Conservation (phyloP, 2,329 filamentous ascomycete species). For the Paecilomyces fulvus region DNA sequence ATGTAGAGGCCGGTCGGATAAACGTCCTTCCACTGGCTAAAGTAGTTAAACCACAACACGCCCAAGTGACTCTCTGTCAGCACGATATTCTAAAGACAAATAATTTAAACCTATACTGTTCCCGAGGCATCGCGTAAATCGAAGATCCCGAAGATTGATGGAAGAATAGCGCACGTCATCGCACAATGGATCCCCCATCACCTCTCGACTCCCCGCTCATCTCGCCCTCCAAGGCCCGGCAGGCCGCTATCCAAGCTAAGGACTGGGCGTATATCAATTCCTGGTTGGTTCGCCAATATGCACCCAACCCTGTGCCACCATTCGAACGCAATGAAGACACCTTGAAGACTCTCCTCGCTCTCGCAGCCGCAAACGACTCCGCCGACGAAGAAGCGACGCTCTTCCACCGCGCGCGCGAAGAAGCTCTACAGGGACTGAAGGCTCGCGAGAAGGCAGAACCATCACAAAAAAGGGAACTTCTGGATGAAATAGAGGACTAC, state of each 20-base stretch:
- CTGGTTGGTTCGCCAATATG: constrained; percentile 69
- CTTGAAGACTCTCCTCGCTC: constrained; percentile 61
- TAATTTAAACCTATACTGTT: neutral
- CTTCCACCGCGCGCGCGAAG: constrained; percentile 28
- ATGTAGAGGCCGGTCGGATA: constrained; percentile 1
- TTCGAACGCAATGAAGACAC: constrained; percentile 88
- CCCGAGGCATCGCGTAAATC: neutral
- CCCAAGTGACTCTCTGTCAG: neutral
- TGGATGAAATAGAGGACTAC: constrained; percentile 46
- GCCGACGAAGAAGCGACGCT: constrained; percentile 41
- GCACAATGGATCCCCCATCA: constrained; percentile 7
- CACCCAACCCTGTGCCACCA: constrained; percentile 52
- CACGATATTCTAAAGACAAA: neutral
- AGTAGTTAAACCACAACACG: neutral
- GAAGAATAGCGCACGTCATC: neutral
- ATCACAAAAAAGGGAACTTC: constrained; percentile 33
- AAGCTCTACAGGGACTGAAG: constrained; percentile 25
- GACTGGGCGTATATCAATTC: constrained; percentile 84
- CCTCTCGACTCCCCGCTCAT: constrained; percentile 39
- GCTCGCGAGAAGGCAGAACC: constrained; percentile 19
- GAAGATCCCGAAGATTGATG: neutral
- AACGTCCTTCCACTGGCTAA: neutral
- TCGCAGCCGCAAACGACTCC: constrained; percentile 67
- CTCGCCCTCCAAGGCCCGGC: constrained; percentile 58
- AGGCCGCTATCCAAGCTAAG: constrained; percentile 72